Evolutionary conservation across 2,329 filamentous ascomycete genomes (phyloP).

Genomic region (Paradendryphiella salina): DNA sequence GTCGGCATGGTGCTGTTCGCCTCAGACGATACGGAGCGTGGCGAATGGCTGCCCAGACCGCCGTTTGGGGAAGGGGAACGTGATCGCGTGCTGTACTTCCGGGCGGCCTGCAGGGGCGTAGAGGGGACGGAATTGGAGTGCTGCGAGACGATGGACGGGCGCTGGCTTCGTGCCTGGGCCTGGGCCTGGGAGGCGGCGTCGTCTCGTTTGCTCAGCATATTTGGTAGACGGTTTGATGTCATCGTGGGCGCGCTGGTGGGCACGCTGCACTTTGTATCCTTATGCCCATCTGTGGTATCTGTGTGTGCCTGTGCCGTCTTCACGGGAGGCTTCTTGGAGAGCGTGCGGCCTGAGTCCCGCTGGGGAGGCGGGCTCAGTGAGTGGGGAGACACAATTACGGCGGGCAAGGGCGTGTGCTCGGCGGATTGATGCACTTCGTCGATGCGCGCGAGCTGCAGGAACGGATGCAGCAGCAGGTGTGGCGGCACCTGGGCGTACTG

Average conservation of each 20-base stretch:
- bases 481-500: slow-evolving; percentile 21
- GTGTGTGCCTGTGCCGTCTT: slow-evolving; percentile 35
- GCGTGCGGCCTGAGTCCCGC: slow-evolving; percentile 38
- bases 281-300: slow-evolving; percentile 47
- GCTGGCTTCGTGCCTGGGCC: slow-evolving; percentile 37
- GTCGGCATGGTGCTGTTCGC: slow-evolving; percentile 74
- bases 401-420: slow-evolving; percentile 29
- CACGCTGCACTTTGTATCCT: slow-evolving; percentile 35
- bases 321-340: slow-evolving; percentile 36
- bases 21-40: slow-evolving; percentile 87
- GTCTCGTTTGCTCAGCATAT: slow-evolving; percentile 37
- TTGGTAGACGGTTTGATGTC: slow-evolving; percentile 40
- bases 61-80: slow-evolving; percentile 78
- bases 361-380: slow-evolving; percentile 38
- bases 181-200: slow-evolving; percentile 23
- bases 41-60: slow-evolving; percentile 75
- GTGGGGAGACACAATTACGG: slow-evolving; percentile 49
- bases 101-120: slow-evolving; percentile 85
- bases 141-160: slow-evolving; percentile 59
- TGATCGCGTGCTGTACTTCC: slow-evolving; percentile 77
- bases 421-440: slow-evolving; percentile 30
- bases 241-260: slow-evolving; percentile 45
- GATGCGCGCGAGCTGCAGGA: slow-evolving; percentile 36
- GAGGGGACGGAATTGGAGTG: slow-evolving; percentile 91
- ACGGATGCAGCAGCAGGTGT: slow-evolving; percentile 34